Percentiles rank a stretch among this genome's conserved stretches.
phyloP scores from a whole-genome alignment of 1,284 basidiomycete genomes.

The Mixia osmundae region DNA sequence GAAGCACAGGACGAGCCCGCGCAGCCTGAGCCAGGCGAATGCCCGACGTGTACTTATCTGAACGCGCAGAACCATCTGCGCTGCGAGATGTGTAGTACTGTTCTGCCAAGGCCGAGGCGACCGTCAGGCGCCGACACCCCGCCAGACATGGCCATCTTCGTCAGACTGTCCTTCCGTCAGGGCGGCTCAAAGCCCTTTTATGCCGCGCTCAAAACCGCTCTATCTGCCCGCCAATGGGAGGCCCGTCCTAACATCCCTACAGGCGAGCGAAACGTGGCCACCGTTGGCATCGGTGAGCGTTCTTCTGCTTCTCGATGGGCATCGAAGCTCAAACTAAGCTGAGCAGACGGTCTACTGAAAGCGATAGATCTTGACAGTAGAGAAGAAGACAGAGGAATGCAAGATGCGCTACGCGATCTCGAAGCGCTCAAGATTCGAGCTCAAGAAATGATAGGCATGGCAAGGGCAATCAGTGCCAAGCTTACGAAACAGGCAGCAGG shows the following conservation, averaged over 20 bases:
- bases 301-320: neutral
- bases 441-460: constrained; percentile 49
- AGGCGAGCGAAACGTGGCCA: neutral
- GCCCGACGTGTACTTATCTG: constrained; percentile 73
- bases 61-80: constrained; percentile 49
- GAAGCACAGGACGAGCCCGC: constrained; percentile 6
- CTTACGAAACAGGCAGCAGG: neutral
- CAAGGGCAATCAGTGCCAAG: neutral
- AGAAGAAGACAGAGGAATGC: constrained; percentile 41
- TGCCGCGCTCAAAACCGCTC: constrained; percentile 43
- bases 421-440: constrained; percentile 81
- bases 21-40: constrained; percentile 28
- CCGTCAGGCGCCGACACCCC: constrained; percentile 35
- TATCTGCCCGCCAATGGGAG: constrained; percentile 59
- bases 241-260: neutral
- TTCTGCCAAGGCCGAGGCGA: constrained; percentile 25
- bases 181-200: constrained; percentile 77
- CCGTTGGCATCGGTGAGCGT: constrained; percentile 26
- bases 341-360: constrained; percentile 49
- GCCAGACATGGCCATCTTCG: constrained; percentile 15
- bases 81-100: constrained; percentile 75
- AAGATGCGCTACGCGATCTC: constrained; percentile 60
- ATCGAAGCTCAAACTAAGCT: neutral
- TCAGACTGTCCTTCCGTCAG: constrained; percentile 56
- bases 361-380: constrained; percentile 44